Base-by-base conservation (phyloP, 176 grass and related monocot genomes). In the Themeda triandra region DNA sequence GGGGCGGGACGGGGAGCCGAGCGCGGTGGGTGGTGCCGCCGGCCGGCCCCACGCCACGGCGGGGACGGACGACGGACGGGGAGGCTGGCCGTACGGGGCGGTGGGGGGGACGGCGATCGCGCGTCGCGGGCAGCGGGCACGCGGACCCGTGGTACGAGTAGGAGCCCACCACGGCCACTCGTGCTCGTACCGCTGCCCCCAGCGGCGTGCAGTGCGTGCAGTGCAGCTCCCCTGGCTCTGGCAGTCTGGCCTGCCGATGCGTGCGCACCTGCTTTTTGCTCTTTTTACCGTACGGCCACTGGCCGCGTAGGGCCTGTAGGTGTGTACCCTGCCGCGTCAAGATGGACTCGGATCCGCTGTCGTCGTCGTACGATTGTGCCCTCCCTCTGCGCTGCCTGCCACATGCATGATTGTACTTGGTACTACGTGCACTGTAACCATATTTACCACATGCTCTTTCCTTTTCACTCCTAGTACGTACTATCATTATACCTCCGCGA, bases 251-350 rank as follows among this genome's bases (percentile, higher is more conserved):
- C 36, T n/a, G 68, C 8, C 30, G 44, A 6, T 13, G 54, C 54
- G 46, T 33, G 46, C 1, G 4, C 5, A 48, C 18, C 24, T 25
- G 77, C 30, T 10, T 23, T n/a, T 69, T n/a, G n/a, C n/a, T n/a
- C n/a, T n/a, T n/a, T 81, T 69, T 39, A 37, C 79, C 21, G 65
- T 81, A 81, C 79, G 79, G 79, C n/a, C n/a, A n/a, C n/a, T n/a
- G n/a, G n/a, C n/a, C n/a, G n/a, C n/a, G n/a, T n/a, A n/a, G n/a
- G n/a, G n/a, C n/a, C n/a, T n/a, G n/a, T n/a, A n/a, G n/a, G n/a
- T n/a, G n/a, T n/a, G n/a, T n/a, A 40, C 19, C 13, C n/a, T 7
- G 45, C 8, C 45, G 30, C 66, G 45, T 73, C 70, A 18, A 81
- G 21, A 56, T 69, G 79, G 45, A 27, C 79, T 39, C 78, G 79